These are phyloP conservation scores for Candida ascalaphidarum DNA, from an alignment of 805 yeast genomes.

Conservation along the genomic window DNA sequence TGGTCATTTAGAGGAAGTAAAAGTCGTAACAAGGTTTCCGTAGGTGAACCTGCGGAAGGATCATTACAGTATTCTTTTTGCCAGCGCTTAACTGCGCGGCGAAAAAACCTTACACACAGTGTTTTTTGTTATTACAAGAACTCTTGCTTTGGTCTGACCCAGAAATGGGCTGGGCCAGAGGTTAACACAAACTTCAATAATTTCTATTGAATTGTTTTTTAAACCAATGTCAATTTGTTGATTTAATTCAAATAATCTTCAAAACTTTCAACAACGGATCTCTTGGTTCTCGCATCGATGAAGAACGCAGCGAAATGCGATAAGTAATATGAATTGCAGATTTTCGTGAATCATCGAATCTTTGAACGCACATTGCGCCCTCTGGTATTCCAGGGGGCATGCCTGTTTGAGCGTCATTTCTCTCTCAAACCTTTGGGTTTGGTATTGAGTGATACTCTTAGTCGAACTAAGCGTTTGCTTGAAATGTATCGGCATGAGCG, in stretches of 20 bases:
- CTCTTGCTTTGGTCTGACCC: constrained; percentile 4
- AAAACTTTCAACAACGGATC: constrained; percentile 35
- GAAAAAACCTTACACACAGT: constrained; percentile 5
- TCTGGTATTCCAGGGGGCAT: constrained; percentile 14
- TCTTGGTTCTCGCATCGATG: constrained; percentile 39
- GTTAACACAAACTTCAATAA: constrained; percentile 3
- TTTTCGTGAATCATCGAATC: constrained; percentile 36
- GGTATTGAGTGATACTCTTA: constrained; percentile 21
- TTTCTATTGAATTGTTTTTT: constrained; percentile 1
- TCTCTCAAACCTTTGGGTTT: constrained; percentile 22
- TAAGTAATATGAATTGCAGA: constrained; percentile 32
- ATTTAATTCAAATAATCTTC: constrained; percentile 16
- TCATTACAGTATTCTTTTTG: constrained; percentile 21
- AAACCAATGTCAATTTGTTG: constrained; percentile 5
- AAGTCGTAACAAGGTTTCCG: constrained; percentile 38
- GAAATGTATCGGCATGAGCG: constrained; percentile 18
- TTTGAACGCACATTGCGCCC: constrained; percentile 41
- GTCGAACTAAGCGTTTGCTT: constrained; percentile 16
- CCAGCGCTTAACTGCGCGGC: constrained; percentile 23
- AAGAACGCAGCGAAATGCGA: constrained; percentile 40
- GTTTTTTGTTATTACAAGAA: constrained; percentile 3
- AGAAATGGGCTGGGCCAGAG: constrained; percentile 5
- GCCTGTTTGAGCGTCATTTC: constrained; percentile 33
- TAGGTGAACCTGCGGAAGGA: constrained; percentile 35
- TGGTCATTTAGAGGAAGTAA: constrained; percentile 38